Evolutionary conservation across 371 early-diverging fungal species (phyloP), one percentile per base, ranked within the genome.

Genomic region (Mucor indicus): DNA sequence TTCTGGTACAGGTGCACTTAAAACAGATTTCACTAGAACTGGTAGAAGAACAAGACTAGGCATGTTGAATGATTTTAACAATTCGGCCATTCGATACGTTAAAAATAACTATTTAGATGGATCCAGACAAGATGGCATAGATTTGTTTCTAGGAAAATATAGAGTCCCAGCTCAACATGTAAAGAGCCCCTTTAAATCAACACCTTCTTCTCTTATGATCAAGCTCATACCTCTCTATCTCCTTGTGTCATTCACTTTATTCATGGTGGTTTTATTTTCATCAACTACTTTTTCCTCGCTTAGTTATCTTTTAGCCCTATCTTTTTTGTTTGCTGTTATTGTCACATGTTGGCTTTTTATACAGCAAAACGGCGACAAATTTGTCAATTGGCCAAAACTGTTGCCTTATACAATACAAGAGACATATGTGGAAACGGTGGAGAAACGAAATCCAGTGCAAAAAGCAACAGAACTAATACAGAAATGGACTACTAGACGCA

Each of bases 1-100:
- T 63, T 89, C 95, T 13, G 99, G 99, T 27, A 98, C 99, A 13
- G 92, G 93, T 7, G 99, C 99, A 2, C 77, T 98, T 17, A 98
- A 98, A 57, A 96, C 97, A 3, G 97, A 98, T 59, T 93, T 90
- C 46, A 98, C 99, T 21, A 75, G 83, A 27, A 92, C 93, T 2
- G 98, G 96, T 4, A 79, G 80, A 57, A 81, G 96, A 15, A 92
- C 92, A 21, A 80, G 76, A 22, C 16, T 42, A n/a, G 98, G 98
- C 2, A 85, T 86, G 0, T 30, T 93, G 8, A 72, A 82, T 27
- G 98, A 98, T 57, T 68, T 85, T 22, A 64, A 67, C 40, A 94
- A 93, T 55, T 91, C 93, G 7, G 52, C 89, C 1, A 66, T 83
- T 41, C 81, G 98, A 10, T 98, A 96, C 56, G 48, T 92, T 41